These are phyloP conservation scores for Glycine tomentella DNA, from an alignment of 306 rosid genomes.

Conservation along the genomic window DNA sequence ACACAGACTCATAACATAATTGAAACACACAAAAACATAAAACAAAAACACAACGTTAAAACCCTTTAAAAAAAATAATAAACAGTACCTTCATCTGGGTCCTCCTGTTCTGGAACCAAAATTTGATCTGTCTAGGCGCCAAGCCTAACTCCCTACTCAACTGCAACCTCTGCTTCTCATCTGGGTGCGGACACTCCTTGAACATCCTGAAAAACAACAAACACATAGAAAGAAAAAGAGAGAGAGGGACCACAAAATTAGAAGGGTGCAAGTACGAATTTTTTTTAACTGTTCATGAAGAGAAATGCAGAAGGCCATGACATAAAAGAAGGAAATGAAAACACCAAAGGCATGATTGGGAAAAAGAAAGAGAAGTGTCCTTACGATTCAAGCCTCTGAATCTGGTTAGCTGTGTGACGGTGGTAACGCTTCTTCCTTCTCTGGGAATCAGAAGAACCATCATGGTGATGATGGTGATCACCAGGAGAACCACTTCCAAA, in stretches of 20 bases:
- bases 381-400: slow-evolving; percentile 95
- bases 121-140: slow-evolving; percentile 98
- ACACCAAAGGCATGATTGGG: neutral
- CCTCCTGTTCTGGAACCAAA: slow-evolving; percentile 97
- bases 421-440: slow-evolving; percentile 87
- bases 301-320: neutral
- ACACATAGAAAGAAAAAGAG: neutral
- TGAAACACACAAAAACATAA: neutral
- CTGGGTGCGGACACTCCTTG: slow-evolving; percentile 97
- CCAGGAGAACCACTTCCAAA: slow-evolving; percentile 71
- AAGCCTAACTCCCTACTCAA: slow-evolving; percentile 88
- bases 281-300: neutral
- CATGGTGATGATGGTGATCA: slow-evolving; percentile 61
- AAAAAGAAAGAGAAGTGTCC: slow-evolving; percentile 4
- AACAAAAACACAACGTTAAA: neutral
- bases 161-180: slow-evolving; percentile 89
- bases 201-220: slow-evolving; percentile 64
- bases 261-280: slow-evolving; percentile 24
- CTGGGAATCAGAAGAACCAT: slow-evolving; percentile 67
- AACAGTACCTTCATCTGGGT: slow-evolving; percentile 90
- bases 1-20: neutral
- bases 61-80: neutral
- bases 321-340: neutral
- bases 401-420: slow-evolving; percentile 95
- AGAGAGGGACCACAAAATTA: slow-evolving; percentile 25